These are phyloP conservation scores for Euryodendron excelsum DNA, from an alignment of 148 eudicot species.

Conservation along the genomic window DNA sequence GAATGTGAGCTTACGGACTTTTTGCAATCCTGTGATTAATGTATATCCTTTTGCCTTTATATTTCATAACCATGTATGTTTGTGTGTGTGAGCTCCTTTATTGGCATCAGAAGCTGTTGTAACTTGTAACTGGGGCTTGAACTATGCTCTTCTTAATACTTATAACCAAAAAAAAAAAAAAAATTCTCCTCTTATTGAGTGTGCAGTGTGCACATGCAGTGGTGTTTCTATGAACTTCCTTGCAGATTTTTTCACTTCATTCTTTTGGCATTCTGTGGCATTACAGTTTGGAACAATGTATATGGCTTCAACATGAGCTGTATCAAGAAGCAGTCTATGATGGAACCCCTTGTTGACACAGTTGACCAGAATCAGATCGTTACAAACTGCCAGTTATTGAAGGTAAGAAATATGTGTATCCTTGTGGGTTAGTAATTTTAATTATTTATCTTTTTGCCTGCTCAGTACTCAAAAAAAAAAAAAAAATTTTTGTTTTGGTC, in stretches of 20 bases:
- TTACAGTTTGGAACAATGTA: constrained; percentile 87
- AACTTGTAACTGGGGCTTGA: background rate
- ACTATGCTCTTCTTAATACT: background rate
- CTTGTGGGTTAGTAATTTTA: background rate
- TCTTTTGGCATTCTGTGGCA: constrained; percentile 7
- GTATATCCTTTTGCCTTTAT: background rate
- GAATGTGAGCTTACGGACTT: constrained; percentile 62
- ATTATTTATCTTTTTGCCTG: background rate
- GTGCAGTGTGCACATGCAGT: no score
- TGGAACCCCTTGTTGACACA: constrained; percentile 94
- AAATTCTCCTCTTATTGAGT: background rate
- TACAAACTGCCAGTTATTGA: constrained; percentile 77
- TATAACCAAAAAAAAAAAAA: no score
- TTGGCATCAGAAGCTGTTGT: background rate
- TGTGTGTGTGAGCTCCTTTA: constrained; percentile 1
- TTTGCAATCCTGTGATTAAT: background rate
- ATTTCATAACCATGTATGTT: background rate
- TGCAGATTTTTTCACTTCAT: no score
- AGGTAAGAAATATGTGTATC: constrained; percentile 42
- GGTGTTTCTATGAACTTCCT: no score
- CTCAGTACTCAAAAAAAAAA: no score
- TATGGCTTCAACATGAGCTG: constrained; percentile 99
- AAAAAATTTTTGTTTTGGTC: no score
- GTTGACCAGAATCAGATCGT: constrained; percentile 94
- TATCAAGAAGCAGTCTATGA: constrained; percentile 79